Conservation (phyloP, 176 grass and related monocot genomes). For the Areca catechu region DNA sequence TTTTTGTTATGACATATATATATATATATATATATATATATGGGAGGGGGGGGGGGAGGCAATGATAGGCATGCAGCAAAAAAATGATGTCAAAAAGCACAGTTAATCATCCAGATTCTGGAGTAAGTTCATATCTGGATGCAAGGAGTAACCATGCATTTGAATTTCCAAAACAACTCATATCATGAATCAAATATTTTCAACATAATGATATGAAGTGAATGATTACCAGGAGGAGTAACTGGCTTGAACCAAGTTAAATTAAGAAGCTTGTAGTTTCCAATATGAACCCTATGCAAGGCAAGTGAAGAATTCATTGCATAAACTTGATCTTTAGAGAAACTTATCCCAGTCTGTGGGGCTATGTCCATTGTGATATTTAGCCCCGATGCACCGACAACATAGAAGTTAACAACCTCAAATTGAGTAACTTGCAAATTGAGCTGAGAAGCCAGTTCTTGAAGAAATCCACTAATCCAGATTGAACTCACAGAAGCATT, state of each 20-base stretch:
- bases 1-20: no score
- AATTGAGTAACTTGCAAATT: constrained; percentile 52
- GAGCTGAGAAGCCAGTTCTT: constrained; percentile 75
- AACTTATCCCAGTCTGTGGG: constrained; percentile 78
- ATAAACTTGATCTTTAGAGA: constrained; percentile 46
- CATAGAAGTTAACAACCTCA: constrained; percentile 91
- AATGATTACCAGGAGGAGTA: constrained; percentile 54
- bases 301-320: constrained; percentile 67
- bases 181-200: no score
- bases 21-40: no score
- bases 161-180: no score
- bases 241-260: constrained; percentile 74
- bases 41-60: no score
- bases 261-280: constrained; percentile 91
- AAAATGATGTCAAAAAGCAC: no score
- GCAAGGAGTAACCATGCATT: no score
- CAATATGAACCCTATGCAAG: constrained; percentile 55
- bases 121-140: no score
- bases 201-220: no score
- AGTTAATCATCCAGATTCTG: no score
- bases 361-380: constrained; percentile 98
- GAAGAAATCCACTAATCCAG: constrained; percentile 78
- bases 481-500: constrained; percentile 86
- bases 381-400: constrained; percentile 90
- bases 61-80: no score